A percentile compares a stretch with the other conserved stretches of the same genome.
Evolutionary conservation across 805 yeast species (phyloP).

Genomic region (Cyberlindnera meyerae): DNA sequence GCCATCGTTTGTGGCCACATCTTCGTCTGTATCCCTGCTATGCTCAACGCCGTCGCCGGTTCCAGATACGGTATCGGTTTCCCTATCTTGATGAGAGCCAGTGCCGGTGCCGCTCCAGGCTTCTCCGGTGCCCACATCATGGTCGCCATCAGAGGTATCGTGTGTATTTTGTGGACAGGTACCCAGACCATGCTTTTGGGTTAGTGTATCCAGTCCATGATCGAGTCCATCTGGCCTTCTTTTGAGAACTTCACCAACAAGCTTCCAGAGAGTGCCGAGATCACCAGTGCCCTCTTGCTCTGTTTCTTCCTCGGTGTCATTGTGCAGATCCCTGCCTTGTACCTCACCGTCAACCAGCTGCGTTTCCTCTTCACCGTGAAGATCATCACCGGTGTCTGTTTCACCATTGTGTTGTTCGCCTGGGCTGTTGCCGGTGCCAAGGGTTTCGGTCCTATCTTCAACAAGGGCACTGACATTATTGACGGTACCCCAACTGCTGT

Average conservation of each 20-base stretch:
- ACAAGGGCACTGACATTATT: conserved; percentile 19
- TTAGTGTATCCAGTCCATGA: conserved; percentile 64
- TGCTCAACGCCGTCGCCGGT: conserved; percentile 25
- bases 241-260: conserved; percentile 33
- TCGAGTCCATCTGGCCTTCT: conserved; percentile 55
- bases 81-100: conserved; percentile 30
- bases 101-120: conserved; percentile 33
- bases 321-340: conserved; percentile 30
- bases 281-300: conserved; percentile 29
- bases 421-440: conserved; percentile 29
- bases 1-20: conserved; percentile 26
- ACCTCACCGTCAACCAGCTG: conserved; percentile 31
- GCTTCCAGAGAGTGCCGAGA: conserved; percentile 17
- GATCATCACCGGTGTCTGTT: conserved; percentile 27
- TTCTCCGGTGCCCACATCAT: conserved; percentile 29
- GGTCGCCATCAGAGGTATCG: conserved; percentile 30
- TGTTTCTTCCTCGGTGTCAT: conserved; percentile 31
- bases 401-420: conserved; percentile 30
- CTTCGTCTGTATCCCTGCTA: conserved; percentile 24
- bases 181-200: conserved; percentile 74
- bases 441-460: conserved; percentile 26
- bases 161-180: conserved; percentile 56
- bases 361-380: conserved; percentile 32
- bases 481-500: conserved; percentile 23
- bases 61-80: conserved; percentile 33